Evolutionary conservation across 1,284 basidiomycete genomes (phyloP).

Genomic region (Puccinia horiana): DNA sequence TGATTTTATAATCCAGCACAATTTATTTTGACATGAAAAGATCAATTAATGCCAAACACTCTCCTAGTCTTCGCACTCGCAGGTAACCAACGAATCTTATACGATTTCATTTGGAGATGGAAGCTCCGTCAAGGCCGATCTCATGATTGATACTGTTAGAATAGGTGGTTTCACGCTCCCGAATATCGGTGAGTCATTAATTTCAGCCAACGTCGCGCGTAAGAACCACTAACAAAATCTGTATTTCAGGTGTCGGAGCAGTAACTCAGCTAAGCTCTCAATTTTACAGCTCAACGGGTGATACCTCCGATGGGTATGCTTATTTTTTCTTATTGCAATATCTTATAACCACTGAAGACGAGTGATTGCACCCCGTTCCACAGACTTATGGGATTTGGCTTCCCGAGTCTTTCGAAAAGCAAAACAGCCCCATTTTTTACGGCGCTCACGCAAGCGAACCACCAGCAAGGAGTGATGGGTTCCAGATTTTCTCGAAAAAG

Average conservation of each 20-base stretch:
- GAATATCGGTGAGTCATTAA: constrained; percentile 27
- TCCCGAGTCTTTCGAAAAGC: constrained; percentile 42
- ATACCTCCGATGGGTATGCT: constrained; percentile 41
- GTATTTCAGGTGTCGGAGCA: constrained; percentile 22
- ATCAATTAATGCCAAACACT: not conserved
- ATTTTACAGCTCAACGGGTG: constrained; percentile 41
- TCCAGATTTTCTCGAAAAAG: constrained; percentile 34
- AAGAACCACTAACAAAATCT: not conserved
- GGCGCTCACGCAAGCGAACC: constrained; percentile 14
- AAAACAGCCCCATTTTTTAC: constrained; percentile 33
- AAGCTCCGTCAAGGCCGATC: constrained; percentile 33
- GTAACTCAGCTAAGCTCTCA: constrained; percentile 36
- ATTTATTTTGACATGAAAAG: not conserved
- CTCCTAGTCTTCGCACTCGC: constrained; percentile 12
- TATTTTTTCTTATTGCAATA: not conserved
- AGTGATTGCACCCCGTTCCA: not conserved
- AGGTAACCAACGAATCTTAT: not conserved
- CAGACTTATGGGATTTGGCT: constrained; percentile 44
- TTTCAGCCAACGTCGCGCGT: not conserved
- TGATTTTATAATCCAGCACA: too few species aligned
- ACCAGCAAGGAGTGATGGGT: constrained; percentile 24
- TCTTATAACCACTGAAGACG: not conserved
- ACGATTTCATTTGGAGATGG: constrained; percentile 33
- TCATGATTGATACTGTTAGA: constrained; percentile 26
- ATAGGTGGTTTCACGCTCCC: constrained; percentile 24